Percentiles rank a stretch among this genome's conserved stretches.
phyloP scores from a whole-genome alignment of 2,329 filamentous ascomycete genomes.

The Hypoxylon sp. region DNA sequence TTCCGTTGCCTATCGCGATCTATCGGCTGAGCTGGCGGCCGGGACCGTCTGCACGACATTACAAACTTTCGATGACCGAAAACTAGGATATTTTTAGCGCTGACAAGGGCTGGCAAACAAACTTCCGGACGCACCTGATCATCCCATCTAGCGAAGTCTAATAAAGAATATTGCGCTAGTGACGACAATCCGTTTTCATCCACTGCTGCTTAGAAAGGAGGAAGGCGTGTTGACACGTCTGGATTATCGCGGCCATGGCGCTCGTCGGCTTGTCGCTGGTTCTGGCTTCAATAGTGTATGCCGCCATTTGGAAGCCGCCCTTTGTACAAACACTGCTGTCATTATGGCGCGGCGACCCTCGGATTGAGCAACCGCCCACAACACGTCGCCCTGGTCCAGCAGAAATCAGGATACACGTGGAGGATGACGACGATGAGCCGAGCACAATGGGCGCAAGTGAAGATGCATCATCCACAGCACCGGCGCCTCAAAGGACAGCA shows the following conservation, averaged over 20 bases:
- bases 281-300: slow-evolving; percentile 71
- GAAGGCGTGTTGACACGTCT: neutral
- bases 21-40: slow-evolving; percentile 28
- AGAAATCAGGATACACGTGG: slow-evolving; percentile 5
- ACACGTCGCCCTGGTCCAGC: slow-evolving; percentile 36
- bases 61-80: slow-evolving; percentile 30
- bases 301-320: slow-evolving; percentile 68
- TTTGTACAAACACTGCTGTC: slow-evolving; percentile 63
- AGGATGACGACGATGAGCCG: slow-evolving; percentile 20
- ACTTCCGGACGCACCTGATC: slow-evolving; percentile 13
- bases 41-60: slow-evolving; percentile 37
- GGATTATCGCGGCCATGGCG: slow-evolving; percentile 61
- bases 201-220: neutral
- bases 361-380: slow-evolving; percentile 49
- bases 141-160: slow-evolving; percentile 4
- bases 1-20: slow-evolving; percentile 7
- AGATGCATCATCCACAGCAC: slow-evolving; percentile 32
- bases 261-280: slow-evolving; percentile 74
- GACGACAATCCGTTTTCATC: slow-evolving; percentile 5
- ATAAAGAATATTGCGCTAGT: slow-evolving; percentile 12
- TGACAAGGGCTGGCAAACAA: slow-evolving; percentile 11
- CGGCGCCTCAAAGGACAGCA: slow-evolving; percentile 39
- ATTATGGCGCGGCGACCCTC: slow-evolving; percentile 52
- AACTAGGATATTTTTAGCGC: slow-evolving; percentile 22
- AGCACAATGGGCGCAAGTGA: neutral